Conservation (phyloP, 2,329 filamentous ascomycete genomes). For the Ophiostoma sp. region DNA sequence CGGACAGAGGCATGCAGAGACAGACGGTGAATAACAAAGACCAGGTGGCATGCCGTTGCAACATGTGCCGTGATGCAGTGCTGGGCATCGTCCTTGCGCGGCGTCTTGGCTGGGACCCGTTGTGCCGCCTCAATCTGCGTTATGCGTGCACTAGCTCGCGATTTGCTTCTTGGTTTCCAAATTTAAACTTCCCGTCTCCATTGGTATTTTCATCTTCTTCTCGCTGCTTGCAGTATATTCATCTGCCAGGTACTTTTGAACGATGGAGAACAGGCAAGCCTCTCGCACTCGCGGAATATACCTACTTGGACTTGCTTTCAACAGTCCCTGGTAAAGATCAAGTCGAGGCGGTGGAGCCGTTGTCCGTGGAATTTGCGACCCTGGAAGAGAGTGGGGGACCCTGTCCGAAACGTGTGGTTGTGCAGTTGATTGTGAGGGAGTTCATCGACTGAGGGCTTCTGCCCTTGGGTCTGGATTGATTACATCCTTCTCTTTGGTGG, state of each 20-base stretch:
- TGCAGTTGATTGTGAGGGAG: neutral
- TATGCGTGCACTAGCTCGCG: neutral
- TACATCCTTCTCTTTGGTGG: neutral
- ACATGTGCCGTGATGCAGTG: slow-evolving; percentile 12
- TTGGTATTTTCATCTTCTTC: neutral
- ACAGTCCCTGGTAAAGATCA: neutral
- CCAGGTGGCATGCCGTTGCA: neutral
- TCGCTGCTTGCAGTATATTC: neutral
- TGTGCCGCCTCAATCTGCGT: neutral
- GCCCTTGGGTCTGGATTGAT: neutral
- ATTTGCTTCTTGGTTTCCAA: slow-evolving; percentile 10
- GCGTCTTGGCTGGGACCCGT: slow-evolving; percentile 1
- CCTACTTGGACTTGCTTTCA: neutral
- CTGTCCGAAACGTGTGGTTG: neutral
- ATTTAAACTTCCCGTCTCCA: neutral
- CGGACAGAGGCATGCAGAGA: neutral
- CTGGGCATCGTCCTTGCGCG: neutral
- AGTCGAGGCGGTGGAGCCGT: neutral
- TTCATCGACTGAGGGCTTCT: neutral
- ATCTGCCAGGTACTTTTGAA: neutral
- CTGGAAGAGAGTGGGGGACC: neutral
- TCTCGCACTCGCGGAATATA: neutral
- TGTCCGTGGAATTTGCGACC: neutral
- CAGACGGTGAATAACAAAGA: neutral
- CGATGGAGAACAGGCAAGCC: neutral